phyloP scores from a whole-genome alignment of 352 stramenopile genomes.

The Pythium vanterpoolii region DNA sequence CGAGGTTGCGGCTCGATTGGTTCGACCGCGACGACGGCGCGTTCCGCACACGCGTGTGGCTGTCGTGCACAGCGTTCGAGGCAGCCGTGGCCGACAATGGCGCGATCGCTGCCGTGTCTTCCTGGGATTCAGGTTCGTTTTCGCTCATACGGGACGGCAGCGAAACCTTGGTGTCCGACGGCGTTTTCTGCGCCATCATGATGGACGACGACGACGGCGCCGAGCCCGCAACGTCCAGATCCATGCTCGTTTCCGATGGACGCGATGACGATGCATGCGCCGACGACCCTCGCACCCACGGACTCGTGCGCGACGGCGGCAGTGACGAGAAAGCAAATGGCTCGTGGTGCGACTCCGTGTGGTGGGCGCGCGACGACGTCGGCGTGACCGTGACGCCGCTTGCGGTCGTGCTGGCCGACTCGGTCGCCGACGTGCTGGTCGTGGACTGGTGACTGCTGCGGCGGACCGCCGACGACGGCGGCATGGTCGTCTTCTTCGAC shows the following conservation, averaged over 20 bases:
- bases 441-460: conserved; percentile 23
- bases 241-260: conserved; percentile 1
- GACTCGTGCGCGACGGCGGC: conserved; percentile 10
- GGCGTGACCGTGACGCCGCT: conserved; percentile 24
- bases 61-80: conserved; percentile 3
- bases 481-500: not conserved
- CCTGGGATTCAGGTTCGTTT: conserved; percentile 4
- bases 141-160: conserved; percentile 5
- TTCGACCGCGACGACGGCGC: conserved; percentile 8
- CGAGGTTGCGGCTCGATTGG: conserved; percentile 12
- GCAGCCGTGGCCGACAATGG: conserved; percentile 12
- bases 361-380: conserved; percentile 13
- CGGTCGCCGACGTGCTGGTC: conserved; percentile 18
- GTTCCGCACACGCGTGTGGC: conserved; percentile 7
- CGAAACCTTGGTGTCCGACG: not conserved
- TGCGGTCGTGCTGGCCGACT: conserved; percentile 19
- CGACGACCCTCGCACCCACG: conserved; percentile 14
- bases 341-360: conserved; percentile 6
- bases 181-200: conserved; percentile 6
- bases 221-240: conserved; percentile 14
- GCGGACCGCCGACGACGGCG: conserved; percentile 1
- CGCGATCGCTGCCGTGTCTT: not conserved
- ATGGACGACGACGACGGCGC: conserved; percentile 22
- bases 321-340: conserved; percentile 11
- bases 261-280: not conserved